Conservation (phyloP, 2,329 filamentous ascomycete species). For the Nemania serpens region DNA sequence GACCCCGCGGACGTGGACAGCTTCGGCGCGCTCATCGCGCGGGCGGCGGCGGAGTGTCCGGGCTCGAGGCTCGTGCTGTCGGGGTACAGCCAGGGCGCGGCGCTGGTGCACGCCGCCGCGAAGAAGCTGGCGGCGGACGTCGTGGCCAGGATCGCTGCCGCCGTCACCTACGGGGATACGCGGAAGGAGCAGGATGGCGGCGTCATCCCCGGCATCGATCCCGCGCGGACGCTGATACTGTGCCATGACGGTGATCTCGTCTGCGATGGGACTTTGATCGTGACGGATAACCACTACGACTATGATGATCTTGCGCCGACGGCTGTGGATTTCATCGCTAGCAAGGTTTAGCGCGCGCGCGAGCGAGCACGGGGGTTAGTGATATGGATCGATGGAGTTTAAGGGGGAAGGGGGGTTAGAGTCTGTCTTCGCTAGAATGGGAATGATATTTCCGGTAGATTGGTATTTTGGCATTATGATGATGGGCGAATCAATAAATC, state of each 20-base stretch:
- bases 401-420: background rate
- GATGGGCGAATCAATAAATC: no score
- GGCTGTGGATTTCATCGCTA: slow-evolving; percentile 26
- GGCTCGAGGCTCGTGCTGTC: slow-evolving; percentile 47
- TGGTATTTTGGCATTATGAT: no score
- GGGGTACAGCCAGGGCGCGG: slow-evolving; percentile 51
- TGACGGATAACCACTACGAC: slow-evolving; percentile 46
- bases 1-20: slow-evolving; percentile 40
- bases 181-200: slow-evolving; percentile 43
- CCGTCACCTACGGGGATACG: slow-evolving; percentile 51
- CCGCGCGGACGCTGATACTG: slow-evolving; percentile 46
- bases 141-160: slow-evolving; percentile 43
- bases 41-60: slow-evolving; percentile 46
- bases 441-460: no score
- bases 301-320: slow-evolving; percentile 39
- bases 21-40: slow-evolving; percentile 41
- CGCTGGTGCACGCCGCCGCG: slow-evolving; percentile 49
- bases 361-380: no score
- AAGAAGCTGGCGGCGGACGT: slow-evolving; percentile 38
- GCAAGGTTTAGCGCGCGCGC: slow-evolving; percentile 14
- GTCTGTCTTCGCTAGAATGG: no score
- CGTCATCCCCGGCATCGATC: slow-evolving; percentile 41
- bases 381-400: background rate
- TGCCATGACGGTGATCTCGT: slow-evolving; percentile 57
- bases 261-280: slow-evolving; percentile 50